Conservation (phyloP, 1,139 yeast species). For the Hemisphaericaspora lyxosophila region DNA sequence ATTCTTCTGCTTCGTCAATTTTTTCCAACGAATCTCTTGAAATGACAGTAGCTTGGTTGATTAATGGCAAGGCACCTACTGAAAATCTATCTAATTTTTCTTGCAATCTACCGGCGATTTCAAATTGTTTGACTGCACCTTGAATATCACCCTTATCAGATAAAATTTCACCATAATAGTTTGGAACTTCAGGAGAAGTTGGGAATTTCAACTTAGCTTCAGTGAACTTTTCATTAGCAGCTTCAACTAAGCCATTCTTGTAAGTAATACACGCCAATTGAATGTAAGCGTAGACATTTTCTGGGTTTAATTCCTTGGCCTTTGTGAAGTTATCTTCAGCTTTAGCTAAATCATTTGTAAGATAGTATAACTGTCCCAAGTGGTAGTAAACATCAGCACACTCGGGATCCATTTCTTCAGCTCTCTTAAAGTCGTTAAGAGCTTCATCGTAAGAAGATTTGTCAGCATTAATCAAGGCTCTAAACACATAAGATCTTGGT, state of each 20-base stretch:
- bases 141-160: constrained; percentile 75
- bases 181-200: constrained; percentile 86
- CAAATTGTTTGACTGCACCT: constrained; percentile 82
- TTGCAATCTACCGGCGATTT: constrained; percentile 82
- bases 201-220: constrained; percentile 79
- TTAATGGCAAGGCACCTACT: constrained; percentile 86
- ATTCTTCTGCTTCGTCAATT: constrained; percentile 61
- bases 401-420: constrained; percentile 66
- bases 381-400: constrained; percentile 89
- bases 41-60: constrained; percentile 82
- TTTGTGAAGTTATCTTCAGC: constrained; percentile 78
- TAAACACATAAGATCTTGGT: constrained; percentile 77
- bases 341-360: constrained; percentile 69
- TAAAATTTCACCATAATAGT: constrained; percentile 91
- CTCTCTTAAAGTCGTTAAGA: constrained; percentile 68
- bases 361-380: constrained; percentile 87
- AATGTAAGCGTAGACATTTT: constrained; percentile 81
- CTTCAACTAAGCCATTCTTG: constrained; percentile 66
- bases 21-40: constrained; percentile 57
- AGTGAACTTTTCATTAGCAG: constrained; percentile 67
- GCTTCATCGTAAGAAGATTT: constrained; percentile 64
- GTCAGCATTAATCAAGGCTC: constrained; percentile 86
- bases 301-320: constrained; percentile 71
- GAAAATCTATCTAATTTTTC: constrained; percentile 57
- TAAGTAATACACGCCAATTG: constrained; percentile 92